These are phyloP conservation scores for Somion occarium DNA, from an alignment of 1,284 basidiomycete genomes.

Conservation along the genomic window DNA sequence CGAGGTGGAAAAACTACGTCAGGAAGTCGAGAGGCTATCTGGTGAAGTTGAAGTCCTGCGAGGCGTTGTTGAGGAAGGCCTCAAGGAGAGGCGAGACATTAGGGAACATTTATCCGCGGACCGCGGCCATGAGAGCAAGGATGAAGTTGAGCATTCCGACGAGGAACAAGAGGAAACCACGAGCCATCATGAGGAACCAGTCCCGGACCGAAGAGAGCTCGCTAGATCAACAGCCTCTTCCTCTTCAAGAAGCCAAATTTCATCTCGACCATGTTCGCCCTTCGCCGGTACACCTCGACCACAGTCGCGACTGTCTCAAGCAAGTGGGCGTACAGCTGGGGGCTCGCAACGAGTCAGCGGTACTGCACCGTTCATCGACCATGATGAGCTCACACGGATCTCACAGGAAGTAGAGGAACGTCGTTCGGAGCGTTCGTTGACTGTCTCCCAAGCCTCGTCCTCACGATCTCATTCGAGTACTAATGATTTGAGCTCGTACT, in stretches of 20 bases:
- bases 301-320: background rate
- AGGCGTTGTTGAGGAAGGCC: constrained; percentile 78
- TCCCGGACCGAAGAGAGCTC: background rate
- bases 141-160: constrained; percentile 20
- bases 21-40: constrained; percentile 71
- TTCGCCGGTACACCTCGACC: background rate
- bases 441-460: constrained; percentile 15
- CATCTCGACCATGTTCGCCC: background rate
- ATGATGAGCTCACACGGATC: constrained; percentile 49
- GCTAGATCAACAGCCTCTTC: background rate
- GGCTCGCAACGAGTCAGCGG: background rate
- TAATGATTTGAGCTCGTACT: background rate
- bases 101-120: constrained; percentile 22
- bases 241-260: background rate
- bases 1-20: constrained; percentile 57
- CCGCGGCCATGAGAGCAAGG: constrained; percentile 10
- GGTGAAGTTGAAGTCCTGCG: constrained; percentile 80
- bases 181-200: background rate
- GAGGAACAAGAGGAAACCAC: constrained; percentile 1
- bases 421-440: constrained; percentile 40
- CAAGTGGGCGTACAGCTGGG: too few species aligned
- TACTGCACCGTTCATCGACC: constrained; percentile 34
- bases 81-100: constrained; percentile 57
- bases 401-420: constrained; percentile 55
- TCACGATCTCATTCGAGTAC: background rate